A percentile compares a stretch with the other conserved stretches of the same genome.
Conservation (phyloP, 164 flowering plant genomes). For the Piper longum region DNA sequence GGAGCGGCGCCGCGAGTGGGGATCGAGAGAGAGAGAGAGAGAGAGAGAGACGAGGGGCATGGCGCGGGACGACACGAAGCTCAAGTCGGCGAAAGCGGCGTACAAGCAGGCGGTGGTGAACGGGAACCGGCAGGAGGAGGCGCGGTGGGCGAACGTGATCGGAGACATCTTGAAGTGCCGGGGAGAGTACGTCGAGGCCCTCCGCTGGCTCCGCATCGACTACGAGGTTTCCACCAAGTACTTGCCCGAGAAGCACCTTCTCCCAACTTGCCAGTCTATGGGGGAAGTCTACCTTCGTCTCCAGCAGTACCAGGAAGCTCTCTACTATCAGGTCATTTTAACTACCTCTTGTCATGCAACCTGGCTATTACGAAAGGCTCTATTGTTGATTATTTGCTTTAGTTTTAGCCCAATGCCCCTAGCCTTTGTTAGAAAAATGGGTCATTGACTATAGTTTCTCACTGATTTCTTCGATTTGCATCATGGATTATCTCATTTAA, state of each 20-base stretch:
- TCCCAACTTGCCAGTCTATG: constrained; percentile 84
- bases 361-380: neutral
- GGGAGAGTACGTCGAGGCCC: constrained; percentile 81
- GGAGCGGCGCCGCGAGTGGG: neutral
- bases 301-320: constrained; percentile 51
- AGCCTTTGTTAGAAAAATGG: too few relatives aligned
- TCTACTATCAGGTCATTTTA: constrained; percentile 56
- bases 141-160: constrained; percentile 87
- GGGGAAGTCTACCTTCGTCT: constrained; percentile 81
- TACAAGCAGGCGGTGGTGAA: constrained; percentile 43
- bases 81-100: constrained; percentile 55
- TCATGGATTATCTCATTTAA: too few relatives aligned
- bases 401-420: too few relatives aligned
- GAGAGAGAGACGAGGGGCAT: constrained; percentile 2
- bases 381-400: neutral
- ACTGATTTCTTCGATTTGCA: too few relatives aligned
- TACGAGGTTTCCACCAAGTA: constrained; percentile 56
- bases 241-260: constrained; percentile 57
- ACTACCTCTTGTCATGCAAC: neutral
- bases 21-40: neutral
- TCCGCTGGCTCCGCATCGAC: constrained; percentile 76
- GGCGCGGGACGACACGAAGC: constrained; percentile 28
- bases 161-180: constrained; percentile 67
- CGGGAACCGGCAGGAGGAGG: constrained; percentile 80
- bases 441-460: too few relatives aligned